A percentile compares a stretch with the other conserved stretches of the same genome.
These are phyloP conservation scores for Sugiyamaella marilandica DNA, from an alignment of 805 yeast genomes.

Conservation along the genomic window DNA sequence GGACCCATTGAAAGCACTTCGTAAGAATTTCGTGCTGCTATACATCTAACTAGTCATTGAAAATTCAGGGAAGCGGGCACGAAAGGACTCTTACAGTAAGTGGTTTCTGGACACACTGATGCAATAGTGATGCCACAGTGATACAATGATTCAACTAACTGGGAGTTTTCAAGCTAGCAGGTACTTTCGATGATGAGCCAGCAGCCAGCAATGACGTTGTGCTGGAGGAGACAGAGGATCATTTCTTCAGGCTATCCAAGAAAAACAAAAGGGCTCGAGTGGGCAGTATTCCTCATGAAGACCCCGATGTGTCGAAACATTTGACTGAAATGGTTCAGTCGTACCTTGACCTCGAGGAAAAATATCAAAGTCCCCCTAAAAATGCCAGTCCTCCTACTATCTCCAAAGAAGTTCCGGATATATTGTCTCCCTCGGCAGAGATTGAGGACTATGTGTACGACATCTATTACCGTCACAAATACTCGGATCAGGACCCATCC, in stretches of 20 bases:
- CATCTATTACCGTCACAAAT: constrained; percentile 66
- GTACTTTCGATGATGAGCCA: constrained; percentile 26
- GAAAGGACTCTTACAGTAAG: background rate
- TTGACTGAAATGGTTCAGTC: constrained; percentile 71
- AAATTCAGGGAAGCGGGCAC: background rate
- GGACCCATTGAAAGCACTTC: constrained; percentile 81
- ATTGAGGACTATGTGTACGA: constrained; percentile 84
- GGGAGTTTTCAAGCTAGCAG: constrained; percentile 28
- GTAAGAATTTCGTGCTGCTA: constrained; percentile 11
- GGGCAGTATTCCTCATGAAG: constrained; percentile 15
- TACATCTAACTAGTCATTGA: background rate
- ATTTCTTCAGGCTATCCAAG: background rate
- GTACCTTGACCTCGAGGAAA: constrained; percentile 42
- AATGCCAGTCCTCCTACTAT: background rate
- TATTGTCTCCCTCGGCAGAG: constrained; percentile 16
- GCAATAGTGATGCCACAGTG: background rate
- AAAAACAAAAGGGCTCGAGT: constrained; percentile 10
- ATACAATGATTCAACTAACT: constrained; percentile 7
- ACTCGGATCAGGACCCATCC: constrained; percentile 38
- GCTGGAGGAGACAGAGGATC: constrained; percentile 7
- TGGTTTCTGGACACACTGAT: background rate
- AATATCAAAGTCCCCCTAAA: background rate
- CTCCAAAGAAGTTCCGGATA: background rate
- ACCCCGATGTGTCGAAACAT: constrained; percentile 48
- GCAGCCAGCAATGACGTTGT: constrained; percentile 17